A percentile compares a stretch with the other conserved stretches of the same genome.
Evolutionary conservation across 371 early-diverging fungal genomes (phyloP).

Genomic region (Phascolomyces articulosus): DNA sequence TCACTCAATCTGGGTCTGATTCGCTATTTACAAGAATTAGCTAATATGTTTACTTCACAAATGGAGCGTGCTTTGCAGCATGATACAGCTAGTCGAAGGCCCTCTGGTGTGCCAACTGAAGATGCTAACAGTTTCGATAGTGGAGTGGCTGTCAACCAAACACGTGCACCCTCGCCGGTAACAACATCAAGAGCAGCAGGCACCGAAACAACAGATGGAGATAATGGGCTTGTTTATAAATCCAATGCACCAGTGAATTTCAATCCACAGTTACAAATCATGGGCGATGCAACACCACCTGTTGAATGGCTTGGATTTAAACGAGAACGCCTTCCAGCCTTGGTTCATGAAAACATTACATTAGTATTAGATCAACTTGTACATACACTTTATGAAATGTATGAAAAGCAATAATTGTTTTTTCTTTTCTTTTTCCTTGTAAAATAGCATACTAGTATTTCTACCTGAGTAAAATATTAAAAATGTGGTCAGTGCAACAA

Average conservation of each 20-base stretch:
- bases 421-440: not conserved
- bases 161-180: not conserved
- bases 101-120: not conserved
- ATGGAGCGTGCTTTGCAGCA: conserved; percentile 33
- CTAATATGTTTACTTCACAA: conserved; percentile 46
- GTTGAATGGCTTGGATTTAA: conserved; percentile 65
- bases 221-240: conserved; percentile 27
- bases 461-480: not conserved
- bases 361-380: conserved; percentile 44
- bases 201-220: conserved; percentile 9
- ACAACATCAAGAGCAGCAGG: not conserved
- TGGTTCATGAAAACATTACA: conserved; percentile 55
- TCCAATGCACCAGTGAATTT: conserved; percentile 47
- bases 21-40: conserved; percentile 66
- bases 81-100: conserved; percentile 1
- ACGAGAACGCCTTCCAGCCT: conserved; percentile 54
- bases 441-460: not conserved
- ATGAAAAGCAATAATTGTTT: conserved; percentile 12
- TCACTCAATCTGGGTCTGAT: conserved; percentile 79
- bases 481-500: not conserved
- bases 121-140: conserved; percentile 17
- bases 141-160: conserved; percentile 4
- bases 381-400: conserved; percentile 23
- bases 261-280: conserved; percentile 54
- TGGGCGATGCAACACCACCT: conserved; percentile 69